A percentile compares a stretch with the other conserved stretches of the same genome.
phyloP scores from a whole-genome alignment of 371 early-diverging fungal genomes.

The Mortierella sp. region DNA sequence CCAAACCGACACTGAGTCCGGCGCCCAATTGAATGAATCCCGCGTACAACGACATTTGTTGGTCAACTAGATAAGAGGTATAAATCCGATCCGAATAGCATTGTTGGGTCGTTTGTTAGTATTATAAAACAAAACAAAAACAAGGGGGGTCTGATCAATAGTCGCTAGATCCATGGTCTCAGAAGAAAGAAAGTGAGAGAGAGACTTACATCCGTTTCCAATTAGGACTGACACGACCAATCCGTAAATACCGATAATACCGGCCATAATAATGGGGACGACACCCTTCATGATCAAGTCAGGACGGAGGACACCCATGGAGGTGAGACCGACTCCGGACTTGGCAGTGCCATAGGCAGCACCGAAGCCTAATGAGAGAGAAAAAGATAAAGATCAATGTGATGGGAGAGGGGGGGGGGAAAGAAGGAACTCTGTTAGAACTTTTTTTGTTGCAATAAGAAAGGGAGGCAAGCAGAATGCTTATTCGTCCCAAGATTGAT shows the following conservation, averaged over 20 bases:
- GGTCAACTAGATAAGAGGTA: too few species aligned
- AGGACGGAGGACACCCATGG: conserved; percentile 89
- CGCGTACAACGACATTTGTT: conserved; percentile 72
- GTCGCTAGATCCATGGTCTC: conserved; percentile 4
- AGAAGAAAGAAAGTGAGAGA: conserved; percentile 2
- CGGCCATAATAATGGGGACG: conserved; percentile 94
- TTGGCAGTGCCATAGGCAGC: conserved; percentile 95
- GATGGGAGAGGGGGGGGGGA: not conserved
- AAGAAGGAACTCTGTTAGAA: not conserved
- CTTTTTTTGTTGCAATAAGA: not conserved
- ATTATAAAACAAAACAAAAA: not conserved
- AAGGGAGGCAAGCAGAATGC: not conserved
- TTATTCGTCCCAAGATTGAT: conserved; percentile 7
- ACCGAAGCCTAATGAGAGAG: conserved; percentile 74
- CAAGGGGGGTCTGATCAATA: not conserved
- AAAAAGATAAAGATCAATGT: not conserved
- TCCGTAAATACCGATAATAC: conserved; percentile 94
- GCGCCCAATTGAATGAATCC: conserved; percentile 89
- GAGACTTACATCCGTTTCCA: conserved; percentile 74
- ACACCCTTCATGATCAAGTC: conserved; percentile 90
- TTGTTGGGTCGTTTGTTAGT: not conserved
- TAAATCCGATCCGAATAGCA: conserved; percentile 4
- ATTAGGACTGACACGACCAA: conserved; percentile 88
- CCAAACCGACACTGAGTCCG: conserved; percentile 87
- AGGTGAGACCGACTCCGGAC: conserved; percentile 89